These are phyloP conservation scores for Musa beccarii DNA, from an alignment of 176 grass and related monocot species.

Conservation along the genomic window DNA sequence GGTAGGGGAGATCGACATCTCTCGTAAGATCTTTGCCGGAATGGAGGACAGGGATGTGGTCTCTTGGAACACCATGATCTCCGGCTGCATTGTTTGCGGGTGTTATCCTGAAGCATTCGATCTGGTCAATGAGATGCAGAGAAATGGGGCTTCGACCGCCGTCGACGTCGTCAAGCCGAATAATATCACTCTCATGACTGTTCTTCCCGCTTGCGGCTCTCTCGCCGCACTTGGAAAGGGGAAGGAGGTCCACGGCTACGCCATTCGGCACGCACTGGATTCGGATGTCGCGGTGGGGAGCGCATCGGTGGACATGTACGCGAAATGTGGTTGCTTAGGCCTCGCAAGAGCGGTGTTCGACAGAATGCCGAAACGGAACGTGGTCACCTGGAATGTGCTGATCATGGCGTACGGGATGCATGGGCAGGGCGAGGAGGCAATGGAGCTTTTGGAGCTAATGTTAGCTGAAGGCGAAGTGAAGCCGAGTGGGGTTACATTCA, in stretches of 20 bases:
- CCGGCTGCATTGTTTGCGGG: constrained; percentile 49
- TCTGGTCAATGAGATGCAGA: constrained; percentile 51
- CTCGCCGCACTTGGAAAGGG: constrained; percentile 61
- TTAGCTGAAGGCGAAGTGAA: constrained; percentile 41
- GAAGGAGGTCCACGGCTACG: constrained; percentile 77
- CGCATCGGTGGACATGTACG: constrained; percentile 89
- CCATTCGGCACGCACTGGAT: constrained; percentile 42
- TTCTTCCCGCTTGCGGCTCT: constrained; percentile 67
- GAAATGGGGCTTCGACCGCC: neutral
- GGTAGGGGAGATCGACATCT: constrained; percentile 54
- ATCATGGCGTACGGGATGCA: constrained; percentile 97
- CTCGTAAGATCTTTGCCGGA: constrained; percentile 48
- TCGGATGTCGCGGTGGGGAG: constrained; percentile 69
- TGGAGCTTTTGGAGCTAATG: constrained; percentile 64
- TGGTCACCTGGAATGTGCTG: constrained; percentile 98
- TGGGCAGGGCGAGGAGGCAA: constrained; percentile 50
- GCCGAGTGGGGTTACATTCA: constrained; percentile 72
- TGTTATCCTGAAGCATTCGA: constrained; percentile 47
- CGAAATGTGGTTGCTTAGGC: constrained; percentile 62
- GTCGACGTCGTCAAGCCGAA: constrained; percentile 30
- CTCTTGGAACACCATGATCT: constrained; percentile 87
- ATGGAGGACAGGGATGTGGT: constrained; percentile 57
- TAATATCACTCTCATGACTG: constrained; percentile 69
- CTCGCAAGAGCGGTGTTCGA: constrained; percentile 49
- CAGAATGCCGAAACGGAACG: constrained; percentile 49